Base-by-base conservation (phyloP, 257 asterid species). In the Ligustrum vulgare region DNA sequence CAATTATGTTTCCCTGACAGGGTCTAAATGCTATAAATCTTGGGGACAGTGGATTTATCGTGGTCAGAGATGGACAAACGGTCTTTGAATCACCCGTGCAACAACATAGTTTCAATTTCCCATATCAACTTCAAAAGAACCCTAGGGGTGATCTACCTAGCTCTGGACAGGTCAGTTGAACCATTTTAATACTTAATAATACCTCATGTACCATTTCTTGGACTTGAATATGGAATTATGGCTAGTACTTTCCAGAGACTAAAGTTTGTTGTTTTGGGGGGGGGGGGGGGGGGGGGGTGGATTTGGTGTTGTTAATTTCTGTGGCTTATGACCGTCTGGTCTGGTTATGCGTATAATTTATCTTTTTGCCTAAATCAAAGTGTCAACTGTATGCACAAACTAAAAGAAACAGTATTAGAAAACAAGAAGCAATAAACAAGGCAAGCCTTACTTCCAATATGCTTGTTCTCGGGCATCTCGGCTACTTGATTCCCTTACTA, bases 1-100 rank as follows among this genome's bases (percentile, higher is more conserved):
- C 62, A 23, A 10, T 37, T 68, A 16, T 75, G 39, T 77, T 70
- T 37, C 45, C 39, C 65, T 73, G 31, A 69, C 85, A 93, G 97
- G 86, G 72, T 22, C 94, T 93, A 69, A 93, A 86, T 73, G 98
- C 97, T 77, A 88, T 93, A 67, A 93, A 93, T 83, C 97, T 93
- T 31, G 98, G 98, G 75, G 98, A 93, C 49, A 93, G 98, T 45
- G 98, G 98, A 5, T 93, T 93, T 74, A 83, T 91, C 43, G 78
- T 93, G 36, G 82, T 91, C 66, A 86, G 98, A 85, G 93, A 89
- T 47, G 98, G 97, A 37, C 3, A 72, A 60, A 63, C 81, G 49
- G 66, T 87, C 43, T 93, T 93, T 58, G 91, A 86, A 39, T 89
- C 96, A 1, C 96, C 98, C 8, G 91, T 82, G 18, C 98, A 93